Percentiles rank a stretch among this genome's conserved stretches.
Conservation (phyloP, 164 flowering plant species). For the Berberis vulgaris region DNA sequence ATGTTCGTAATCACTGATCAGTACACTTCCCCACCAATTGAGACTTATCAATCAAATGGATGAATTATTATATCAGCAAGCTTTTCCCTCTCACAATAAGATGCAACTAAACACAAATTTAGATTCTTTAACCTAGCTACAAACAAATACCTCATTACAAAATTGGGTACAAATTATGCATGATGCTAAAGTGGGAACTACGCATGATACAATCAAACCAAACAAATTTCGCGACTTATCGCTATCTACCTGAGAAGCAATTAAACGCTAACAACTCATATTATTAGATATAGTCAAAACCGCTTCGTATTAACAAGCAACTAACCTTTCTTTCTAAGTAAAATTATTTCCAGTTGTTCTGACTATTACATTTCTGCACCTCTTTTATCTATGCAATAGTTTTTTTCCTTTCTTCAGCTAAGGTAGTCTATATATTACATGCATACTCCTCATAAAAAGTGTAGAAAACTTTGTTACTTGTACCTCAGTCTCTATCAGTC, state of each 20-base stretch:
- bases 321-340: conserved; percentile 6
- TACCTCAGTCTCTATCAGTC: conserved; percentile 13
- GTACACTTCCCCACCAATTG: no score
- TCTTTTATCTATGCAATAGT: conserved; percentile 14
- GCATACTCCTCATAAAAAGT: conserved; percentile 10
- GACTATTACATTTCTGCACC: conserved; percentile 23
- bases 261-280: no score
- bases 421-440: conserved; percentile 20
- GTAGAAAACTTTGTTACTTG: conserved; percentile 20
- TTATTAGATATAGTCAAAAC: background rate
- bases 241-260: no score
- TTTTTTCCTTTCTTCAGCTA: conserved; percentile 16
- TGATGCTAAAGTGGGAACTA: no score
- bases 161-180: no score
- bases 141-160: background rate
- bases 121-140: background rate
- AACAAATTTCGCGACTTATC: no score
- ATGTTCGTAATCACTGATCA: no score
- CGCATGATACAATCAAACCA: no score
- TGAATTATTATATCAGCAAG: background rate
- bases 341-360: conserved; percentile 14
- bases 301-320: conserved; percentile 1
- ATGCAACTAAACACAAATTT: background rate
- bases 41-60: no score
- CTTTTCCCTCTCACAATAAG: background rate